These are phyloP conservation scores for Starmerella apicola DNA, from an alignment of 805 yeast genomes.

Conservation along the genomic window DNA sequence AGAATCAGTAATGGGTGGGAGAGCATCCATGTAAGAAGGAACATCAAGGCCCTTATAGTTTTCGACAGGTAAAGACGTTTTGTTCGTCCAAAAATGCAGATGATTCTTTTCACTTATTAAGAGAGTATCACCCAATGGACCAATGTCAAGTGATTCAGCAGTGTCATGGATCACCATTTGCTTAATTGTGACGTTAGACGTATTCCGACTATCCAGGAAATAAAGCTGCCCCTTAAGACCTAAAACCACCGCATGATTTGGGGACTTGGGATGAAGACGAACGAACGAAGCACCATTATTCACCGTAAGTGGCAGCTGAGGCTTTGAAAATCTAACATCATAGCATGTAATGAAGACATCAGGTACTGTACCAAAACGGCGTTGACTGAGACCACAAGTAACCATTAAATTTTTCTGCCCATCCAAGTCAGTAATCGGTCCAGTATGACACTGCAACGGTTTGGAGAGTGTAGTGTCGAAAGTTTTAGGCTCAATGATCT, in stretches of 20 bases:
- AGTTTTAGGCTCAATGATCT: slow-evolving; percentile 28
- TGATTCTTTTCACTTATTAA: slow-evolving; percentile 52
- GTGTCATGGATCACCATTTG: slow-evolving; percentile 47
- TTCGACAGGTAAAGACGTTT: slow-evolving; percentile 33
- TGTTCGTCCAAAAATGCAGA: slow-evolving; percentile 58
- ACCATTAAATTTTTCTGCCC: slow-evolving; percentile 31
- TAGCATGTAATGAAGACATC: slow-evolving; percentile 79
- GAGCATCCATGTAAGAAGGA: slow-evolving; percentile 24
- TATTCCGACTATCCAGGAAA: slow-evolving; percentile 71
- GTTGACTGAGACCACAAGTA: slow-evolving; percentile 63
- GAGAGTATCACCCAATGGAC: slow-evolving; percentile 65
- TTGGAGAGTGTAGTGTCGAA: slow-evolving; percentile 19
- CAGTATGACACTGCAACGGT: slow-evolving; percentile 27
- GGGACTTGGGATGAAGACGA: slow-evolving; percentile 72
- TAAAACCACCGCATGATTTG: slow-evolving; percentile 62
- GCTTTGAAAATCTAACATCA: slow-evolving; percentile 60
- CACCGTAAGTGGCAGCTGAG: slow-evolving; percentile 70
- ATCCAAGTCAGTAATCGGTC: slow-evolving; percentile 30
- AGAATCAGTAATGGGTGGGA: slow-evolving; percentile 10
- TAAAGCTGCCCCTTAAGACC: slow-evolving; percentile 74
- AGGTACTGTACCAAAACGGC: slow-evolving; percentile 45
- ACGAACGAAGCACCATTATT: slow-evolving; percentile 83
- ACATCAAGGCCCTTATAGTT: slow-evolving; percentile 26
- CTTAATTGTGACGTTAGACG: slow-evolving; percentile 50
- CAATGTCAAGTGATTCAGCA: slow-evolving; percentile 41